These are phyloP conservation scores for Aspergillus awamori DNA, from an alignment of 2,329 filamentous ascomycete species.

Conservation along the genomic window DNA sequence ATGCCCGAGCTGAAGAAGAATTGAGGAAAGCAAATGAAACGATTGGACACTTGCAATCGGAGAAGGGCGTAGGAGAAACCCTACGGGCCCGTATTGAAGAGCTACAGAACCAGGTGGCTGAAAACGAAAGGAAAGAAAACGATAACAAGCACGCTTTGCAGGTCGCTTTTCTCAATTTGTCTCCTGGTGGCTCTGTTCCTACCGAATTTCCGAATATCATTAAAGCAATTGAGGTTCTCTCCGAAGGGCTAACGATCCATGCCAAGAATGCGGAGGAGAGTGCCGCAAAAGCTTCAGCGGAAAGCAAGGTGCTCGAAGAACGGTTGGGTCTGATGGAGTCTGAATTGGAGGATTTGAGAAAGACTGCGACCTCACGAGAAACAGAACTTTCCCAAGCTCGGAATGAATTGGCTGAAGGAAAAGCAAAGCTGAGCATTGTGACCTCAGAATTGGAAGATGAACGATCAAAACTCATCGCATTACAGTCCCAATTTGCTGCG, in stretches of 20 bases:
- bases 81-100: constrained; percentile 48
- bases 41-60: constrained; percentile 59
- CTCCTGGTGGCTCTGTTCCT: constrained; percentile 57
- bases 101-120: constrained; percentile 55
- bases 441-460: constrained; percentile 63
- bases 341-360: constrained; percentile 59
- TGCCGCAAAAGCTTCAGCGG: constrained; percentile 61
- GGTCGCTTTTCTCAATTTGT: constrained; percentile 62
- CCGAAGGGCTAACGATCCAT: constrained; percentile 63
- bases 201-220: constrained; percentile 61
- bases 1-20: constrained; percentile 51
- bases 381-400: constrained; percentile 55
- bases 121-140: constrained; percentile 56
- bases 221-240: constrained; percentile 61
- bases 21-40: constrained; percentile 44
- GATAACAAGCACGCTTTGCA: constrained; percentile 59
- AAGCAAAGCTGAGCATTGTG: constrained; percentile 51
- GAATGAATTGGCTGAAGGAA: constrained; percentile 56
- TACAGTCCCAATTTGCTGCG: constrained; percentile 74
- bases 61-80: constrained; percentile 54
- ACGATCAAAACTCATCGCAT: constrained; percentile 67
- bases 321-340: constrained; percentile 59
- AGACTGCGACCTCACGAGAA: constrained; percentile 58
- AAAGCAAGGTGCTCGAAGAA: constrained; percentile 63
- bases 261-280: constrained; percentile 63